Percentiles rank a stretch among this genome's conserved stretches.
phyloP scores from a whole-genome alignment of 1,284 basidiomycete species.

The Neonothopanus nambi region DNA sequence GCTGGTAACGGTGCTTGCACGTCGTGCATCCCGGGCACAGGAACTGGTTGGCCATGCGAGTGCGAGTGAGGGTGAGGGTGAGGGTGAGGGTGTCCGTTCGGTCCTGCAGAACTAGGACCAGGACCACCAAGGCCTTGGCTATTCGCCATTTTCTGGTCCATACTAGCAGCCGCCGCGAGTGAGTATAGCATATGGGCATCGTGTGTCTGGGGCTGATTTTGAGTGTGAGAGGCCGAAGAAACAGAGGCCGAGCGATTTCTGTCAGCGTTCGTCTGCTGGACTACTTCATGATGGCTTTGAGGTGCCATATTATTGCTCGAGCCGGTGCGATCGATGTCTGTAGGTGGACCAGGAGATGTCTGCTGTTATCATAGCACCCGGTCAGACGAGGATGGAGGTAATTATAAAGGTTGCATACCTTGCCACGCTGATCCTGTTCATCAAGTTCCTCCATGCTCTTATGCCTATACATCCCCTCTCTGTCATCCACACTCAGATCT shows the following conservation, averaged over 20 bases:
- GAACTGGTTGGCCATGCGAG: not conserved
- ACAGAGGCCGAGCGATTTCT: conserved; percentile 3
- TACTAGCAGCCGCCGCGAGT: conserved; percentile 17
- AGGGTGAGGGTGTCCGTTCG: conserved; percentile 1
- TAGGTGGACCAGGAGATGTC: not conserved
- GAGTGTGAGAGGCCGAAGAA: conserved; percentile 2
- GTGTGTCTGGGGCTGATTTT: conserved; percentile 4
- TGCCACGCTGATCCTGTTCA: conserved; percentile 7
- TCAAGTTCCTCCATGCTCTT: conserved; percentile 15
- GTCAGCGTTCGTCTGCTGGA: not conserved
- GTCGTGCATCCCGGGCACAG: not conserved
- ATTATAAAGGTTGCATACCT: conserved; percentile 3
- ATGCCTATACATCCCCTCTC: conserved; percentile 20
- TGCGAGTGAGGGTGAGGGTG: not conserved
- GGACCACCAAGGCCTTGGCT: not conserved
- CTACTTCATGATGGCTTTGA: too few species aligned
- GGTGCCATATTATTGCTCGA: too few species aligned
- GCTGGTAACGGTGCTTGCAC: not conserved
- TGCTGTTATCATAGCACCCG: not conserved
- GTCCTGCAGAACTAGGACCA: not conserved
- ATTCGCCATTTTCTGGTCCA: conserved; percentile 14
- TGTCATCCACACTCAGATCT: conserved; percentile 16
- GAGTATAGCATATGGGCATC: conserved; percentile 19
- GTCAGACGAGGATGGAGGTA: not conserved
- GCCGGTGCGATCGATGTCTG: not conserved